Percentiles rank a stretch among this genome's conserved stretches.
Conservation (phyloP, 108 stramenopile genomes). For the Discostella stelligeroides region DNA sequence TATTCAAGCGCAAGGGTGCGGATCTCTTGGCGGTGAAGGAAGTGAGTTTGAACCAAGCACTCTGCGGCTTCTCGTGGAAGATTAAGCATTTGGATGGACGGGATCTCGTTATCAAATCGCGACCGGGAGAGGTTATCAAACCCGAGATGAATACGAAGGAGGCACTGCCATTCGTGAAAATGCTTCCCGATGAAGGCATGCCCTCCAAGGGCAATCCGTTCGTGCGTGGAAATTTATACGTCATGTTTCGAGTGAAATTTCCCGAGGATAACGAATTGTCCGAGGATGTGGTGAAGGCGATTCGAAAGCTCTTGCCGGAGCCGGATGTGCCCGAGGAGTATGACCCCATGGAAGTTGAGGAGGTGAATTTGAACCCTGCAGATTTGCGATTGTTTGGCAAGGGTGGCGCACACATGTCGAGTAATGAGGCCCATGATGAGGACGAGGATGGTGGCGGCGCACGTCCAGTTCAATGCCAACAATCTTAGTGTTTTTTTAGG, state of each 20-base stretch:
- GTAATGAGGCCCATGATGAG: constrained; percentile 70
- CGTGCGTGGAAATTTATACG: constrained; percentile 89
- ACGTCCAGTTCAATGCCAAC: constrained; percentile 87
- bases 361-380: constrained; percentile 79
- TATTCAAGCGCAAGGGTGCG: constrained; percentile 94
- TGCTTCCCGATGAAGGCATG: constrained; percentile 95
- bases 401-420: constrained; percentile 64
- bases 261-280: constrained; percentile 64
- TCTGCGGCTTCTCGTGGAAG: constrained; percentile 85
- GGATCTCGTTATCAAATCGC: constrained; percentile 57
- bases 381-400: constrained; percentile 92
- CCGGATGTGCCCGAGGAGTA: constrained; percentile 73
- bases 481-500: constrained; percentile 60
- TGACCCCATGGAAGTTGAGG: constrained; percentile 90
- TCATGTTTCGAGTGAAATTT: constrained; percentile 92
- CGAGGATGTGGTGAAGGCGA: constrained; percentile 54
- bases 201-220: constrained; percentile 93
- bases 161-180: constrained; percentile 85
- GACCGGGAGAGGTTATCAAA: constrained; percentile 81
- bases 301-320: constrained; percentile 73
- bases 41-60: constrained; percentile 90
- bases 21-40: constrained; percentile 90
- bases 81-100: constrained; percentile 82
- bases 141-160: constrained; percentile 75
- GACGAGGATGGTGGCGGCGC: constrained; percentile 82